Evolutionary conservation across 2,329 filamentous ascomycete species (phyloP), one percentile per base, ranked within the genome.

Genomic region (Alternaria ethzedia): DNA sequence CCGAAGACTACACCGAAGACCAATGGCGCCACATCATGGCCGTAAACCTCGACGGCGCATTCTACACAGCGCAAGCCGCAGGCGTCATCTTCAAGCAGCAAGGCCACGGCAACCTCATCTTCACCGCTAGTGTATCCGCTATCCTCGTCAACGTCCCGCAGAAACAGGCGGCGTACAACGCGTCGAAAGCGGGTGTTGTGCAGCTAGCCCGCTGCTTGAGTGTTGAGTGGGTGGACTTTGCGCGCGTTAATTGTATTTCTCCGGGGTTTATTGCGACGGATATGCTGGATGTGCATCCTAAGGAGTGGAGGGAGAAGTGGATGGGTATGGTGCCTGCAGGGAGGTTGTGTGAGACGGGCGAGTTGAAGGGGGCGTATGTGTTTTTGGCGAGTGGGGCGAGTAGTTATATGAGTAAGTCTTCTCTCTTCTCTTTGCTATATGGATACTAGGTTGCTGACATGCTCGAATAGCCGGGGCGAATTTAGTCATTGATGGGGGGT

Each of bases 231-330:
- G 67, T 69, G 15, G 70, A 72, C 13, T 73, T 73, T 43, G 66
- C 66, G 76, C 89, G 91, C 41, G 91, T 93, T 76, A 94, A 94
- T 86, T 90, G 88, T 81, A 93, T 94, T 82, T 91, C 88, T 15
- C 91, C 91, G n/a, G 91, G 91, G 28, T 94, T 94, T 84, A 94
- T 94, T 91, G 91, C 93, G 83, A 94, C 91, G 9, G 91, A 90
- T 10, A 85, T 68, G 65, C 32, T 68, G 28, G 52, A 57, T 44
- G 52, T 64, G 74, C 67, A 81, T 45, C 75, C 81, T 10, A 74
- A 79, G 52, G 64, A 70, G 45, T 60, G 69, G 59, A 65, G 63
- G 54, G 73, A 78, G 6, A 67, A 71, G 26, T 82, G 80, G 80
- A 61, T 78, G 30, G 75, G 76, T 54, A 71, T 75, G 59, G 79